Evolutionary conservation across 192 early-diverging fungal genomes (phyloP).

Genomic region (Chytriomyces hyalinus): DNA sequence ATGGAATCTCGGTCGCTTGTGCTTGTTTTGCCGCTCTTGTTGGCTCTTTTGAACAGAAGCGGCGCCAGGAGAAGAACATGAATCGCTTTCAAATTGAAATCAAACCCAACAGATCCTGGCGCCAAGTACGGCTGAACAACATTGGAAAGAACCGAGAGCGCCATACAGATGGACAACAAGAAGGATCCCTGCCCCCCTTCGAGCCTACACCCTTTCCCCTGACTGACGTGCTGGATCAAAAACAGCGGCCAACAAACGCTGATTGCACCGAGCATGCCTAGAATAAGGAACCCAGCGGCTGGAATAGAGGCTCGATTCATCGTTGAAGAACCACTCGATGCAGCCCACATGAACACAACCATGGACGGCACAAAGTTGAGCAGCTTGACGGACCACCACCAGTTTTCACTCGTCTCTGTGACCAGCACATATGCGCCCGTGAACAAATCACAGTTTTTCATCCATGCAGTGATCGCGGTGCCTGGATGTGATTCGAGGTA

Average conservation of each 20-base stretch:
- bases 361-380: constrained; percentile 20
- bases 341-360: constrained; percentile 4
- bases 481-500: neutral
- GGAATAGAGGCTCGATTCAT: neutral
- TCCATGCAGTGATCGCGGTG: neutral
- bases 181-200: neutral
- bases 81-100: neutral
- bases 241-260: constrained; percentile 4
- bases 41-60: neutral
- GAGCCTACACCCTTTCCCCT: neutral
- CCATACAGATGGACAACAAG: neutral
- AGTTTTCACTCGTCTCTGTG: neutral
- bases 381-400: constrained; percentile 7
- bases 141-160: neutral
- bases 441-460: constrained; percentile 7
- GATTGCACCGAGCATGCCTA: constrained; percentile 6
- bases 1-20: neutral
- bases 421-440: constrained; percentile 9
- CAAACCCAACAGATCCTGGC: neutral
- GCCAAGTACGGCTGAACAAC: neutral
- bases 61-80: neutral
- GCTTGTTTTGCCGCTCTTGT: neutral
- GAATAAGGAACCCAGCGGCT: neutral
- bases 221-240: neutral
- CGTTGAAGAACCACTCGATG: neutral